Base-by-base conservation (phyloP, 306 rosid genomes). In the Dryas drummondii region DNA sequence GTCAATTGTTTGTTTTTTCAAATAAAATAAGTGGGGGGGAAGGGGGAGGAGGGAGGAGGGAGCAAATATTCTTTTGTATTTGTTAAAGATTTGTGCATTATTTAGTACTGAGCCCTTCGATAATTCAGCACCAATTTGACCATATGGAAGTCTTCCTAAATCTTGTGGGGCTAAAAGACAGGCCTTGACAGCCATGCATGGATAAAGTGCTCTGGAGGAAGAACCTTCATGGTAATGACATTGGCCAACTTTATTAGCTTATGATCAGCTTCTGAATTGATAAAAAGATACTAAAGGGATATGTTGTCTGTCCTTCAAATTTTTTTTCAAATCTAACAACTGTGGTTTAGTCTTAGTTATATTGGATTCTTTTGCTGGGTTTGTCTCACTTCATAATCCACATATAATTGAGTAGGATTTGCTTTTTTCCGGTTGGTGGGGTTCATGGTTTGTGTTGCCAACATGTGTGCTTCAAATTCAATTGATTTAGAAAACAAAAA, bases 401-500 rank as follows among this genome's bases (percentile, higher is more conserved):
- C 26, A 62, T 63, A 77, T 72, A 51, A 56, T 64, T 27, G 47
- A 54, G 16, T 50, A 22, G 50, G 44, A 67, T 62, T 78, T 78
- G 63, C 66, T 52, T 73, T 61, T 77, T 77, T 80, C 75, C 74
- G 78, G 81, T 49, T 74, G 86, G 78, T 78, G 71, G 72, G 78
- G 74, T 75, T 82, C 74, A 10, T 27, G 44, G 10, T 73, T 72
- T 52, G 71, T 41, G 48, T 60, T 82, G 82, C 82, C 82, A 78
- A 73, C 55, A 55, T 77, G 67, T 68, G 13, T 51, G 76, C 50
- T 54, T 68, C 50, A 10, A 66, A 19, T 44, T 59, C 76, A 68
- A 66, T 61, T 53, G 14, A 68, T 62, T 61, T 57, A 47, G 40
- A 70, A 8, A 52, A 52, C 15, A 4, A 15, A 41, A 55, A 63